phyloP scores from a whole-genome alignment of 2,329 filamentous ascomycete genomes.

The Ophiocordyceps robertsii region DNA sequence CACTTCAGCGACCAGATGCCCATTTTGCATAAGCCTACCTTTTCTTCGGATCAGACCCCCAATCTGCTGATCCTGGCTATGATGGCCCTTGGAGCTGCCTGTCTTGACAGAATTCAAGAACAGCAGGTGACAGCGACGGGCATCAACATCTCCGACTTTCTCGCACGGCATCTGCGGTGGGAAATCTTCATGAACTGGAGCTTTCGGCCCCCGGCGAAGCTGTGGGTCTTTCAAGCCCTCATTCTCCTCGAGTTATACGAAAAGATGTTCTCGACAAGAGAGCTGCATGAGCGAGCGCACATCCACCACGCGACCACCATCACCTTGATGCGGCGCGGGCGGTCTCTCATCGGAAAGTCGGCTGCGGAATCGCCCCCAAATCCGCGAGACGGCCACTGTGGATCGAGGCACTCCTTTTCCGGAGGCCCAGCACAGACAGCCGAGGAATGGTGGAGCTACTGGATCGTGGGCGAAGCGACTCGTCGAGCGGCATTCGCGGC shows the following conservation, averaged over 20 bases:
- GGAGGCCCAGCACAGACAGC: conserved; percentile 52
- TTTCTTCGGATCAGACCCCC: conserved; percentile 74
- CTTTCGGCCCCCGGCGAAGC: conserved; percentile 80
- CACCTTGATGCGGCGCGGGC: conserved; percentile 86
- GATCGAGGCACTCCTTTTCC: conserved; percentile 47
- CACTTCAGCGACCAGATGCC: conserved; percentile 91
- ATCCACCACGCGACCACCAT: conserved; percentile 95
- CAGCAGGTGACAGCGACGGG: conserved; percentile 60
- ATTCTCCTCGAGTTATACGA: conserved; percentile 86
- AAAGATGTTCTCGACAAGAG: conserved; percentile 92
- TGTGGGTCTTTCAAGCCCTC: conserved; percentile 92
- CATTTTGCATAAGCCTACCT: conserved; percentile 89
- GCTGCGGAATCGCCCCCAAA: conserved; percentile 74
- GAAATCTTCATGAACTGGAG: conserved; percentile 86
- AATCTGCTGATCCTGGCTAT: conserved; percentile 76
- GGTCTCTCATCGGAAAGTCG: conserved; percentile 77
- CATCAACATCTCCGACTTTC: conserved; percentile 75
- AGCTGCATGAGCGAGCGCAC: conserved; percentile 85
- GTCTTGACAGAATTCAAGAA: conserved; percentile 71
- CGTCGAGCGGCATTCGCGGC: conserved; percentile 82
- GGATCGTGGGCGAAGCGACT: conserved; percentile 90
- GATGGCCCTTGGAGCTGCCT: conserved; percentile 85
- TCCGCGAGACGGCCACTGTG: conserved; percentile 42
- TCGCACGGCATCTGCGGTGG: conserved; percentile 90
- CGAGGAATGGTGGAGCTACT: conserved; percentile 90